Percentiles rank a stretch among this genome's conserved stretches.
Evolutionary conservation across 345 rosid genomes (phyloP).

Genomic region (Populus ilicifolia): DNA sequence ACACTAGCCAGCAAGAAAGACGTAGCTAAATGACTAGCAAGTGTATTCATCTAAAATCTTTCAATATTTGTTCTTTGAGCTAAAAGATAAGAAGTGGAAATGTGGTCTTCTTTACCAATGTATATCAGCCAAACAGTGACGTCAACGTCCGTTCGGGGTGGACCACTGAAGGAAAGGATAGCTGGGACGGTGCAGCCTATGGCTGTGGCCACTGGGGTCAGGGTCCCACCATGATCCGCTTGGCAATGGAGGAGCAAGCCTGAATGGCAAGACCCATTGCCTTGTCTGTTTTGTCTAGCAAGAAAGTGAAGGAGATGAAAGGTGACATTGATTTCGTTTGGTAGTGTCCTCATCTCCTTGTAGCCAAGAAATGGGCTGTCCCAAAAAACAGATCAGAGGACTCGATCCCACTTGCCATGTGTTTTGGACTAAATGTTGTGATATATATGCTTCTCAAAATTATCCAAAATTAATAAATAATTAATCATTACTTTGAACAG

Average conservation of each 20-base stretch:
- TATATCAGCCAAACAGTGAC: background rate
- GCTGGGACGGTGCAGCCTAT: conserved; percentile 13
- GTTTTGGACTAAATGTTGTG: background rate
- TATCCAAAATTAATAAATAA: background rate
- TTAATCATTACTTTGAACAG: too few relatives aligned
- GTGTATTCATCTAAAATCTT: background rate
- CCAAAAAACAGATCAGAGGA: background rate
- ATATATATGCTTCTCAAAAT: too few relatives aligned
- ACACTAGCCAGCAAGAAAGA: background rate
- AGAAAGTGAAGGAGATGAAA: background rate
- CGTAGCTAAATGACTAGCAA: background rate
- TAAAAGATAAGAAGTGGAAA: conserved; percentile 20
- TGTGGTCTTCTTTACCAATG: background rate
- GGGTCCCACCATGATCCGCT: conserved; percentile 20
- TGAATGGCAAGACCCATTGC: conserved; percentile 11
- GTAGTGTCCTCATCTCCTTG: conserved; percentile 2
- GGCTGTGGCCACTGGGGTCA: conserved; percentile 16
- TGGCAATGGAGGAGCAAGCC: conserved; percentile 12
- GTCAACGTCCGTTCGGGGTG: background rate
- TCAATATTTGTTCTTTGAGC: background rate
- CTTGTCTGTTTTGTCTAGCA: conserved; percentile 1
- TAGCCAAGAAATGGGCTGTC: conserved; percentile 21
- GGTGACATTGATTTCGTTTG: conserved; percentile 6
- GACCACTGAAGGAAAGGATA: conserved; percentile 15
- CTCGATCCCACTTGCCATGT: background rate